Evolutionary conservation across 371 early-diverging fungal genomes (phyloP).

Genomic region (Mortierella sp.): DNA sequence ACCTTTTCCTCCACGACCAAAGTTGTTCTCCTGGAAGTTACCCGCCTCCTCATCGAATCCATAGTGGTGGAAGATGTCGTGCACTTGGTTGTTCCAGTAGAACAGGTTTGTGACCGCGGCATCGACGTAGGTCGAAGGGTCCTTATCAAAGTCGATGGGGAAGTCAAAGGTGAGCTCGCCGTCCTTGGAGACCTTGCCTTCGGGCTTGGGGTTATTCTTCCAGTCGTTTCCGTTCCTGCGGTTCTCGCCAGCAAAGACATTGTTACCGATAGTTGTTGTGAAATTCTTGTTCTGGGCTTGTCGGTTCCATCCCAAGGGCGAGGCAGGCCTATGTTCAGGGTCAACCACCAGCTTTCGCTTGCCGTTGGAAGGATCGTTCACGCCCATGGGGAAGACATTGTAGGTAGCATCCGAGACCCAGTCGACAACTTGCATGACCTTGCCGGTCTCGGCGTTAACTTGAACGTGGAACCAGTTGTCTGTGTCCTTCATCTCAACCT

Average conservation of each 20-base stretch:
- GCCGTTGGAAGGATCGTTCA: conserved; percentile 85
- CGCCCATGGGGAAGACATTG: conserved; percentile 87
- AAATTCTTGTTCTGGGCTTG: conserved; percentile 65
- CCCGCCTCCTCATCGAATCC: conserved; percentile 96
- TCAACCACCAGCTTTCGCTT: conserved; percentile 72
- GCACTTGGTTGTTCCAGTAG: conserved; percentile 92
- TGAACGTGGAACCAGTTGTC: conserved; percentile 93
- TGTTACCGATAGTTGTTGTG: conserved; percentile 86
- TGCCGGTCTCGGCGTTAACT: conserved; percentile 78
- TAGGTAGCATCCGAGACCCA: conserved; percentile 88
- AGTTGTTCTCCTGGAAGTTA: conserved; percentile 96
- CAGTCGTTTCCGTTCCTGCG: conserved; percentile 71
- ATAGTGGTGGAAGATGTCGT: conserved; percentile 89
- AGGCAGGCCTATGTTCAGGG: conserved; percentile 79
- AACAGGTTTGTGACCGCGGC: conserved; percentile 94
- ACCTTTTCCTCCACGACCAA: conserved; percentile 80
- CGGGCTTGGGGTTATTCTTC: conserved; percentile 84
- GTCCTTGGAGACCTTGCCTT: conserved; percentile 60
- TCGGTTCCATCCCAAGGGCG: conserved; percentile 86
- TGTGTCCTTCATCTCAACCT: conserved; percentile 88
- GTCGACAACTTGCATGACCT: conserved; percentile 82
- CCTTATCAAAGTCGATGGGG: conserved; percentile 70
- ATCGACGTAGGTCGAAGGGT: conserved; percentile 83
- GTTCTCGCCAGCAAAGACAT: conserved; percentile 80
- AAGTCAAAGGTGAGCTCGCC: conserved; percentile 82